Conservation (phyloP, 139 green algal genomes). For the Chlamydomonas sp. region DNA sequence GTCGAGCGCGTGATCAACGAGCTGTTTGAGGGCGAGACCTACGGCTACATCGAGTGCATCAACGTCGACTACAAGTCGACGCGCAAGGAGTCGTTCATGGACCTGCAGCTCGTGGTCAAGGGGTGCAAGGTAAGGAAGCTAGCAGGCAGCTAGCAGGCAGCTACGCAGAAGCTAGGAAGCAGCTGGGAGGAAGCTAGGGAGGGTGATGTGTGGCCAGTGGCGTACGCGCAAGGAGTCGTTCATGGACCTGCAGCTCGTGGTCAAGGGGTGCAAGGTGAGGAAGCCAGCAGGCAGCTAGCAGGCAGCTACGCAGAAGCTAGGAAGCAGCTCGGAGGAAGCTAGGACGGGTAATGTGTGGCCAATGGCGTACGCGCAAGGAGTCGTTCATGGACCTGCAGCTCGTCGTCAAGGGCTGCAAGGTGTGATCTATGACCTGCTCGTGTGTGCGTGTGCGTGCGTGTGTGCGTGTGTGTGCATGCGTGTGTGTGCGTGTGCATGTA, state of each 20-base stretch:
- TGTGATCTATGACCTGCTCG: too few relatives aligned
- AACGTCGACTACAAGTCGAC: conserved; percentile 86
- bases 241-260: conserved; percentile 61
- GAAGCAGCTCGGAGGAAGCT: too few relatives aligned
- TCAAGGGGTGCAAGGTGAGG: not conserved
- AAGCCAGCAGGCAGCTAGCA: not conserved
- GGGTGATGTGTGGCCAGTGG: conserved; percentile 46
- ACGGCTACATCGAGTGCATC: conserved; percentile 90
- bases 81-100: conserved; percentile 81
- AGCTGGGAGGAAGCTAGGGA: too few relatives aligned
- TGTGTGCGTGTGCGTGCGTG: too few relatives aligned
- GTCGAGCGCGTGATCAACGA: conserved; percentile 87
- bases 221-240: conserved; percentile 72
- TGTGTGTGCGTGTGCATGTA: too few relatives aligned
- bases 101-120: conserved; percentile 48
- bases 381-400: conserved; percentile 81
- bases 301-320: not conserved
- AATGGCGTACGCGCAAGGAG: conserved; percentile 72
- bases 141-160: too few relatives aligned
- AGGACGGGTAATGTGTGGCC: too few relatives aligned
- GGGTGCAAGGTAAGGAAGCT: not conserved
- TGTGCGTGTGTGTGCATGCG: too few relatives aligned
- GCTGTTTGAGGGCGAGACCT: conserved; percentile 88
- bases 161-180: too few relatives aligned
- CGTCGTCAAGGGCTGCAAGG: conserved; percentile 89